Evolutionary conservation across 148 eudicot genomes (phyloP), one percentile per base, ranked within the genome.

Genomic region (Chenopodium suecicum): DNA sequence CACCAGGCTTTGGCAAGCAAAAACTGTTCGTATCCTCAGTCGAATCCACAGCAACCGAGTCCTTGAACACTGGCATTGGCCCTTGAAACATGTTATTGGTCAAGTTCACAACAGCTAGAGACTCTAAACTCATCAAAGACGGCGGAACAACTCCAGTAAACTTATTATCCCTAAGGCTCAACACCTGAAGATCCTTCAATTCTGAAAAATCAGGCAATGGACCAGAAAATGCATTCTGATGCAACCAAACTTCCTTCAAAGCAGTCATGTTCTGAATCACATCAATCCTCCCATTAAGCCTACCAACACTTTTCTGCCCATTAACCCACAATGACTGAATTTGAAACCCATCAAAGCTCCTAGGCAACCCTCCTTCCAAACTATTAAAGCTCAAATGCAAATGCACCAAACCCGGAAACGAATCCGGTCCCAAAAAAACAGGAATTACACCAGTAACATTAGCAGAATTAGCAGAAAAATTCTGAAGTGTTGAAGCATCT

Each of bases 11-110:
- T 0, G 89, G 84, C 88, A 92, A 84, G 75, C 98, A 95, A 77
- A 95, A 93, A 79, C 98, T 92, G 80, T 95, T 95, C 0, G 86
- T 84, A 78, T 86, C 87, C n/a, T 64, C 74, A 17, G 32, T 41
- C 83, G 85, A 86, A 85, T 95, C 98, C 34, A 88, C 91, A 50
- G 86, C 67, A 62, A 95, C 98, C n/a, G 91, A 80, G 14, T 73
- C 81, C 48, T 82, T 88, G 73, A 95, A 93, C 87, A 86, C 88
- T 0, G 98, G 98, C 81, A 81, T 74, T 64, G 98, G 98, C 68
- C 98, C 98, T 89, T 95, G 98, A 37, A 95, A 80, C 84, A 90
- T 47, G 84, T 95, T 93, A 78, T 95, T 95, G 1, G 98, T 95
- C 92, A 95, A 90, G 77, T 95, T 95, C 66, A 95, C 92, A 83